These are phyloP conservation scores for Neophaeococcomyces aloes DNA, from an alignment of 2,329 filamentous ascomycete genomes.

Conservation along the genomic window DNA sequence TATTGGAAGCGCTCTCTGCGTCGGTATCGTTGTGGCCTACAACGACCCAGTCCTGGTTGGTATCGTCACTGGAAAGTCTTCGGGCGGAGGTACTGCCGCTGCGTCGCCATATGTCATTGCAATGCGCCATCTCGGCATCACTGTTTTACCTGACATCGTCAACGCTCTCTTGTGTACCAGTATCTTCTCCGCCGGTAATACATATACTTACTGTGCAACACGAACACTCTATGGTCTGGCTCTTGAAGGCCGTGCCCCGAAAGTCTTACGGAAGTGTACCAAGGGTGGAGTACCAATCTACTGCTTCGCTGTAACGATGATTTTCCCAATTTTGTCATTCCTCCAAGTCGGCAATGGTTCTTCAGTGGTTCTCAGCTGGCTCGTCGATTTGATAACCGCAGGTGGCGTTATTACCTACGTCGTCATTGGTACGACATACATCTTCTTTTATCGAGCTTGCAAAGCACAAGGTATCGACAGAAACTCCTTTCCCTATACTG, in stretches of 20 bases:
- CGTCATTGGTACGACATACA: constrained; percentile 56
- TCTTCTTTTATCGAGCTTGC: constrained; percentile 58
- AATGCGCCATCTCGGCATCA: constrained; percentile 45
- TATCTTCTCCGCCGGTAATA: constrained; percentile 47
- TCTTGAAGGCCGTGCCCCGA: constrained; percentile 45
- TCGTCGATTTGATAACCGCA: constrained; percentile 35
- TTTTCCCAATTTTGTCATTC: constrained; percentile 59
- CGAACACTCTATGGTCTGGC: constrained; percentile 49
- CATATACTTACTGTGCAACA: constrained; percentile 49
- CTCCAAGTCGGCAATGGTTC: constrained; percentile 55
- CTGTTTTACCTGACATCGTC: constrained; percentile 45
- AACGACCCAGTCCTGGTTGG: constrained; percentile 48
- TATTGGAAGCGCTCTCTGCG: constrained; percentile 57
- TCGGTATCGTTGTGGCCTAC: constrained; percentile 59
- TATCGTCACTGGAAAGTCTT: constrained; percentile 34
- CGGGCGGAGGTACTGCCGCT: constrained; percentile 35
- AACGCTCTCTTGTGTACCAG: constrained; percentile 45
- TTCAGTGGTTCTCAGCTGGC: constrained; percentile 48
- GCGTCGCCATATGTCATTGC: constrained; percentile 54
- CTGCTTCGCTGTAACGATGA: constrained; percentile 52
- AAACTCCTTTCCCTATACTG: constrained; percentile 55
- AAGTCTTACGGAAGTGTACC: constrained; percentile 38
- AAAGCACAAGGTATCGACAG: constrained; percentile 57
- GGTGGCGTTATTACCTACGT: constrained; percentile 49
- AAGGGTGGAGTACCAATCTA: constrained; percentile 57